phyloP scores from a whole-genome alignment of 306 rosid genomes.

The Leucaena leucocephala region DNA sequence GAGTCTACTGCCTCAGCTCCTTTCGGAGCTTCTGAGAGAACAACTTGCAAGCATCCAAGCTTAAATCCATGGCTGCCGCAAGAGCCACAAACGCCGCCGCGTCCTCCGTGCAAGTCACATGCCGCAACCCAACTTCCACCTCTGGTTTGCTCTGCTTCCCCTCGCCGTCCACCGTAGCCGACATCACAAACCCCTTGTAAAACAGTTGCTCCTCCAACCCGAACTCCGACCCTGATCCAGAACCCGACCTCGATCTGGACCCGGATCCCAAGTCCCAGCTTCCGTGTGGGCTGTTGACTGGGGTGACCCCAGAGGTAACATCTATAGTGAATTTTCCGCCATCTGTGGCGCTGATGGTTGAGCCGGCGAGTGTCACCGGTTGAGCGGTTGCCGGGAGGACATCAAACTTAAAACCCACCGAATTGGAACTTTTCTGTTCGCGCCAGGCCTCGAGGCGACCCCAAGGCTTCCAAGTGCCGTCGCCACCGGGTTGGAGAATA shows the following conservation, averaged over 20 bases:
- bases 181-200: conserved; percentile 56
- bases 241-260: conserved; percentile 19
- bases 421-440: conserved; percentile 38
- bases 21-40: conserved; percentile 54
- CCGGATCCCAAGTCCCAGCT: conserved; percentile 52
- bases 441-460: conserved; percentile 60
- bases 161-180: conserved; percentile 51
- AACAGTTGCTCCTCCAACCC: conserved; percentile 25
- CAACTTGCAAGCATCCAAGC: conserved; percentile 56
- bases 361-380: conserved; percentile 44
- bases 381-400: conserved; percentile 48
- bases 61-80: conserved; percentile 58
- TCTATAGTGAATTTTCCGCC: conserved; percentile 55
- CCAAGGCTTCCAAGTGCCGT: conserved; percentile 62
- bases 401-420: conserved; percentile 48
- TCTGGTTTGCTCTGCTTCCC: conserved; percentile 44
- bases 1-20: conserved; percentile 49
- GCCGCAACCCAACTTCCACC: conserved; percentile 55
- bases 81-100: conserved; percentile 58
- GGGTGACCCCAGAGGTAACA: conserved; percentile 45
- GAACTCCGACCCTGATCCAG: conserved; percentile 40
- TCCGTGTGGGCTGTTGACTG: conserved; percentile 40
- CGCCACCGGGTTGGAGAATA: conserved; percentile 49
- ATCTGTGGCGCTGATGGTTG: conserved; percentile 35
- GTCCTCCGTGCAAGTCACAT: conserved; percentile 56